Percentiles rank a stretch among this genome's conserved stretches.
These are phyloP conservation scores for Plenodomus biglobosus DNA, from an alignment of 2,329 filamentous ascomycete genomes.

Conservation along the genomic window DNA sequence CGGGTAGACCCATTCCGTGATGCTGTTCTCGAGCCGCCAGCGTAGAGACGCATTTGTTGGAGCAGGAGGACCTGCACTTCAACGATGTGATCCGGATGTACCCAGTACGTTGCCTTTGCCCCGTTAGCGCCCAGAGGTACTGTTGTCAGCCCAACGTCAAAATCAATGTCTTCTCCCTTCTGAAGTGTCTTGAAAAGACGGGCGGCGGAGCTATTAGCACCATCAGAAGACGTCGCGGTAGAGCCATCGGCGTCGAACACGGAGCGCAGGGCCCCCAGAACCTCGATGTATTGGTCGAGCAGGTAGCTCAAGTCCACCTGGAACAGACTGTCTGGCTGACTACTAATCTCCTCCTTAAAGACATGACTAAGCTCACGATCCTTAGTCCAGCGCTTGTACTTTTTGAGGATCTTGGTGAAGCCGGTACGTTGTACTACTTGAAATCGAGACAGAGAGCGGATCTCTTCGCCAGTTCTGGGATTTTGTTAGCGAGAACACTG, in stretches of 20 bases:
- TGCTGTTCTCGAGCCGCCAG: constrained; percentile 20
- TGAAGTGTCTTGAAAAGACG: constrained; percentile 46
- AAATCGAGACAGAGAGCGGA: constrained; percentile 70
- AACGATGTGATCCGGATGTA: constrained; percentile 57
- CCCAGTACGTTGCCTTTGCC: constrained; percentile 55
- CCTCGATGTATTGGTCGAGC: constrained; percentile 52
- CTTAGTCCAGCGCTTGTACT: constrained; percentile 86
- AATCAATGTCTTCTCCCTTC: constrained; percentile 48
- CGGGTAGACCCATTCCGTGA: constrained; percentile 21
- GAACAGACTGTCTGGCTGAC: constrained; percentile 70
- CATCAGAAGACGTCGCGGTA: constrained; percentile 11
- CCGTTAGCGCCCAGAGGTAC: constrained; percentile 51
- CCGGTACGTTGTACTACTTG: constrained; percentile 72
- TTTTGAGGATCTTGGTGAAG: constrained; percentile 82
- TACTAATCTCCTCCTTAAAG: constrained; percentile 68
- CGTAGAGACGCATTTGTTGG: constrained; percentile 51
- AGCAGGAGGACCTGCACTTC: constrained; percentile 56
- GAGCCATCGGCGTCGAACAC: constrained; percentile 44
- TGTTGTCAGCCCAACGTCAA: constrained; percentile 54
- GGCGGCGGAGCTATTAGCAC: constrained; percentile 29
- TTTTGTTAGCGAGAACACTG: constrained; percentile 11
- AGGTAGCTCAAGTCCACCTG: constrained; percentile 62
- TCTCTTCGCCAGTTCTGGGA: constrained; percentile 70
- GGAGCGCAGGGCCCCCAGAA: constrained; percentile 49
- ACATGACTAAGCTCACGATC: constrained; percentile 65